Base-by-base conservation (phyloP, 768 basidiomycete species). In the Asterophora parasitica region DNA sequence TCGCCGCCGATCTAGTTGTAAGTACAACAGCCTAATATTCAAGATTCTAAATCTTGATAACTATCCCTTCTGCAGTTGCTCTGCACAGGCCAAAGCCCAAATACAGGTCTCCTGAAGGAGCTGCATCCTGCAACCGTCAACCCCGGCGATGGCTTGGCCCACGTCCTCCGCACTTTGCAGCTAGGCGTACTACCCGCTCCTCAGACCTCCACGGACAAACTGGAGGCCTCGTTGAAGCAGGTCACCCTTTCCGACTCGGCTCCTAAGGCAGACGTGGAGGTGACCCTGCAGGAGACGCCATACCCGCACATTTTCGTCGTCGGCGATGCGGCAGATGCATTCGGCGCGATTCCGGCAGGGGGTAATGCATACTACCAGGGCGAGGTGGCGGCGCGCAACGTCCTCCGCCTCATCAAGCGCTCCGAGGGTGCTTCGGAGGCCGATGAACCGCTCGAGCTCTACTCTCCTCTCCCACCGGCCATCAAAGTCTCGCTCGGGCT, bases 401-500 rank as follows among this genome's bases (percentile, higher is more conserved):
- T 83, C 23, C 36, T 80, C 4, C 61, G 56, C 40, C 73, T 82
- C 11, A 67, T 82, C 17, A 61, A 64, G 16, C 56, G 51, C 28
- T 35, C 43, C 6, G 39, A 53, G 37, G 42, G 51, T 23, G 23
- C 23, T 9, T 28, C 31, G 12, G 44, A 44, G 8, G 48, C 40
- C 11, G 55, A 40, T 0, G 63, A 65, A 17, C 55, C 60, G 13
- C 60, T 82, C 17, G 74, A 75, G 42, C 59, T 57, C 8, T 82
- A 82, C 50, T 58, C 42, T 0, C 77, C 81, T 0, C 65, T 69
- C 5, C 54, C 62, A 10, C 77, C 79, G 0, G 78, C 70, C 13
- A 83, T 84, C 66, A 83, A 83, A 58, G 71, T 85, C 1, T 77
- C 82, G 0, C 70, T 85, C 17, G 82, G 82, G 3, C 52, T 83